Evolutionary conservation across 345 rosid genomes (phyloP).

Genomic region (Acer saccharum): DNA sequence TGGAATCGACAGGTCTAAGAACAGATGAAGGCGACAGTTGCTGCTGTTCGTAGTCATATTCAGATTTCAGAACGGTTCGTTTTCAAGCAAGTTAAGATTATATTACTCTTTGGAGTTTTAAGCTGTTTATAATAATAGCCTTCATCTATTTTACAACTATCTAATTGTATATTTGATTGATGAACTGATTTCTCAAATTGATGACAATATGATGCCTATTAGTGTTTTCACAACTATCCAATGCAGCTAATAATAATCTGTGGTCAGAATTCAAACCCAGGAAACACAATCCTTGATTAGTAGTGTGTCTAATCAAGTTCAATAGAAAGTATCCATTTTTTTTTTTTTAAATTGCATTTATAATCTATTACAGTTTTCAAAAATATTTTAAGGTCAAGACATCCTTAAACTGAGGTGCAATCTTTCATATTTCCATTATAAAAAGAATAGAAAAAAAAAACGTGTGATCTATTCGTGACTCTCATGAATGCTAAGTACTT

Average conservation of each 20-base stretch:
- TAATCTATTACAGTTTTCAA: no score
- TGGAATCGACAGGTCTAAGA: slow-evolving; percentile 36
- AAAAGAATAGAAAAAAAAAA: no score
- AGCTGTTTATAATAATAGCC: background rate
- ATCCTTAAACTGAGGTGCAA: no score
- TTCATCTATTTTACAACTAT: background rate
- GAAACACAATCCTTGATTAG: background rate
- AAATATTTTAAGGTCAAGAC: no score
- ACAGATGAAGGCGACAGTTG: slow-evolving; percentile 25
- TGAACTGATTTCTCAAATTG: background rate
- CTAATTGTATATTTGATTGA: background rate
- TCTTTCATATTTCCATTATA: no score
- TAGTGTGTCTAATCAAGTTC: background rate
- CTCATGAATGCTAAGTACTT: no score
- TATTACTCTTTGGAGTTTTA: slow-evolving; percentile 1
- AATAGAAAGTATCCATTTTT: no score
- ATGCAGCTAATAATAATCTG: background rate
- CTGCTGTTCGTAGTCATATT: background rate
- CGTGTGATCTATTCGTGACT: no score
- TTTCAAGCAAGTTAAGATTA: slow-evolving; percentile 2
- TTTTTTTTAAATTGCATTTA: no score
- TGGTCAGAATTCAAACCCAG: background rate
- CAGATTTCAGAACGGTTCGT: background rate
- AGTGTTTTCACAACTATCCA: background rate
- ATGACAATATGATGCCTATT: background rate